Evolutionary conservation across 768 basidiomycete genomes (phyloP).

Genomic region (Amanita molliuscula): DNA sequence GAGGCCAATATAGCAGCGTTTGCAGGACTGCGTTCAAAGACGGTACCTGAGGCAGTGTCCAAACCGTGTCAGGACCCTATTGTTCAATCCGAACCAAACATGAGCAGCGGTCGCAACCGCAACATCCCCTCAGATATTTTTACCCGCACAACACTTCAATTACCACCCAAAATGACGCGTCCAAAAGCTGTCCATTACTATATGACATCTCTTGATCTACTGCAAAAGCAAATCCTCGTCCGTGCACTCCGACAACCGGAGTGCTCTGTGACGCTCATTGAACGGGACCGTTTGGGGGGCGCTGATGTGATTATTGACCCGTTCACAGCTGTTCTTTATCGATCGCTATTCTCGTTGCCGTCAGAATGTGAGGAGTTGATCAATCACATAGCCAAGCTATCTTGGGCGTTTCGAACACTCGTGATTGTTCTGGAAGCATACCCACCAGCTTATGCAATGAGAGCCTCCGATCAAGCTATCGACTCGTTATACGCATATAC

Average conservation of each 20-base stretch:
- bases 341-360: slow-evolving; percentile 37
- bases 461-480: neutral
- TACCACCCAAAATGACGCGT: slow-evolving; percentile 21
- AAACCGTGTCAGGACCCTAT: neutral
- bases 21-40: slow-evolving; percentile 25
- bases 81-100: neutral
- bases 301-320: slow-evolving; percentile 62
- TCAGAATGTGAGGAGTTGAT: slow-evolving; percentile 35
- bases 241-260: slow-evolving; percentile 32
- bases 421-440: slow-evolving; percentile 63
- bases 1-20: slow-evolving; percentile 16
- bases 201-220: slow-evolving; percentile 54
- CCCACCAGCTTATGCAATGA: slow-evolving; percentile 29
- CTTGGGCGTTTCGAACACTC: slow-evolving; percentile 51
- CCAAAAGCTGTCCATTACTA: slow-evolving; percentile 45
- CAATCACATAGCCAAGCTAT: slow-evolving; percentile 35
- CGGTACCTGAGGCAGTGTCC: neutral
- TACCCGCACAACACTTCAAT: slow-evolving; percentile 32
- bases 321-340: slow-evolving; percentile 44
- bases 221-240: slow-evolving; percentile 59
- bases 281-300: slow-evolving; percentile 42
- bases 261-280: slow-evolving; percentile 48
- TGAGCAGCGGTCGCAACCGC: slow-evolving; percentile 10
- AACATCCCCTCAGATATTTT: slow-evolving; percentile 30
- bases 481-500: slow-evolving; percentile 41